Conservation (phyloP, 176 grass and related monocot genomes). For the Raddia distichophylla region DNA sequence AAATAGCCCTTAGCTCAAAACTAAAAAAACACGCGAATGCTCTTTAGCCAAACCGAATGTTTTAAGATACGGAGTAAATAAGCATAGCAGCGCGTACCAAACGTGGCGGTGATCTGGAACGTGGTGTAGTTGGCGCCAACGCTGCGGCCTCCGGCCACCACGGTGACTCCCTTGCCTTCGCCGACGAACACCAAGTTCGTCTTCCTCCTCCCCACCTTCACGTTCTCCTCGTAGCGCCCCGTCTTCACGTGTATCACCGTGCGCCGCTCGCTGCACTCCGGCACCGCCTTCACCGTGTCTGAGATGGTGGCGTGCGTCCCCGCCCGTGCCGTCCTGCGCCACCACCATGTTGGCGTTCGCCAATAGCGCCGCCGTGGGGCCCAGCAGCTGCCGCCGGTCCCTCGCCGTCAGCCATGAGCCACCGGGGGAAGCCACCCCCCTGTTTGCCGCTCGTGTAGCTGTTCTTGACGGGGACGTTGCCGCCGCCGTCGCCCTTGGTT, state of each 20-base stretch:
- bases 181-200: constrained; percentile 71
- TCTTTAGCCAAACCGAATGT: too few species aligned
- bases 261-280: constrained; percentile 48
- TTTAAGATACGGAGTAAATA: too few species aligned
- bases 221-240: constrained; percentile 63
- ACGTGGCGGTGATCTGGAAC: too few species aligned
- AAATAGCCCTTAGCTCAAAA: too few species aligned
- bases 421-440: constrained; percentile 30
- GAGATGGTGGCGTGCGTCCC: constrained; percentile 46
- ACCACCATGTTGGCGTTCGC: constrained; percentile 47
- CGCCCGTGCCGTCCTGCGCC: constrained; percentile 53
- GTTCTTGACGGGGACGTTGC: too few species aligned
- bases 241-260: constrained; percentile 64
- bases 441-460: too few species aligned
- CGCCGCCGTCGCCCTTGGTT: too few species aligned
- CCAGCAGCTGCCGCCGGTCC: constrained; percentile 47
- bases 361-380: background rate
- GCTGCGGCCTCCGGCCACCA: constrained; percentile 45
- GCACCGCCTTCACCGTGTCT: constrained; percentile 54
- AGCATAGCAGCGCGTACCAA: too few species aligned
- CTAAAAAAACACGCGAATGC: too few species aligned
- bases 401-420: constrained; percentile 44
- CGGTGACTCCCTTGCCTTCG: constrained; percentile 56
- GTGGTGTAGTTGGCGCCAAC: constrained; percentile 60
- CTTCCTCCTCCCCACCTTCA: constrained; percentile 67